Conservation (phyloP, 345 rosid genomes). For the Lumnitzera racemosa region DNA sequence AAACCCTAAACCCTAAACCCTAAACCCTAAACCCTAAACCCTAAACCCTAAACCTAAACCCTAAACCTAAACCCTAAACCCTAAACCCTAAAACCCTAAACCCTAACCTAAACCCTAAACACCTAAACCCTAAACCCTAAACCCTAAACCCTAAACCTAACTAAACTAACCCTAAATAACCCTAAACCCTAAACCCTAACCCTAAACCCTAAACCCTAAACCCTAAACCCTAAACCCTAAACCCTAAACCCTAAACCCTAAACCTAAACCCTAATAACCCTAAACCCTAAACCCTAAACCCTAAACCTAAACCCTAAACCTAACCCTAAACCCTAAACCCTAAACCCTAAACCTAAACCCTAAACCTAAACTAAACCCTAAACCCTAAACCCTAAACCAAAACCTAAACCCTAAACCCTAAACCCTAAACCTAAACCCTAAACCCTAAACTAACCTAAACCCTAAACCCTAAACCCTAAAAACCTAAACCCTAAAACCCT, state of each 20-base stretch:
- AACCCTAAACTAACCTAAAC: slow-evolving; percentile 8
- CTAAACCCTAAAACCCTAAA: too few relatives aligned
- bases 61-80: too few relatives aligned
- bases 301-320: slow-evolving; percentile 11
- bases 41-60: too few relatives aligned
- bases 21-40: too few relatives aligned
- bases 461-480: slow-evolving; percentile 9
- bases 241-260: slow-evolving; percentile 23
- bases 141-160: slow-evolving; percentile 14
- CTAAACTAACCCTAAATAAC: slow-evolving; percentile 10
- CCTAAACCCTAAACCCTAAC: too few relatives aligned
- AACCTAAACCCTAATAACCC: slow-evolving; percentile 18
- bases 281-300: slow-evolving; percentile 14
- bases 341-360: slow-evolving; percentile 11
- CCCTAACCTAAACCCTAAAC: too few relatives aligned
- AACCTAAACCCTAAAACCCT: slow-evolving; percentile 12
- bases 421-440: slow-evolving; percentile 6
- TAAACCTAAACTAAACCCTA: slow-evolving; percentile 3
- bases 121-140: too few relatives aligned
- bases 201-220: slow-evolving; percentile 17
- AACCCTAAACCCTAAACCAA: slow-evolving; percentile 11
- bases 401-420: neutral
- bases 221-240: slow-evolving; percentile 14
- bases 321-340: slow-evolving; percentile 2
- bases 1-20: too few relatives aligned